Conservation (phyloP, 2,329 filamentous ascomycete species). For the Trichophyton equinum region DNA sequence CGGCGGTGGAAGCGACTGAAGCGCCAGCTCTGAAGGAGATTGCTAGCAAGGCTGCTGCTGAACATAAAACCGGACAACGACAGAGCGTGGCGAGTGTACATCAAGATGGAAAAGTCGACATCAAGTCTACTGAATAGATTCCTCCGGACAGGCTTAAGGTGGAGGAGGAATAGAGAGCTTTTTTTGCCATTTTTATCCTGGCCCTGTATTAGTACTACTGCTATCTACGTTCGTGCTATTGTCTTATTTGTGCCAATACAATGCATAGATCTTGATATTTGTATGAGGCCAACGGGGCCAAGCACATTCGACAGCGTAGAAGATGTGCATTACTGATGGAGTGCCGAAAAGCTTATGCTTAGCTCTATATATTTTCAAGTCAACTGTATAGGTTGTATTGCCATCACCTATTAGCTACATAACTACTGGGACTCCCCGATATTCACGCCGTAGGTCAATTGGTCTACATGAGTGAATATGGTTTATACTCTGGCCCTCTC, state of each 20-base stretch:
- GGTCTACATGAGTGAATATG: no score
- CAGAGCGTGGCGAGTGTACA: conserved; percentile 8
- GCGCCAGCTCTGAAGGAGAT: conserved; percentile 21
- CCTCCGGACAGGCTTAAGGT: background rate
- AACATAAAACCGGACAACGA: background rate
- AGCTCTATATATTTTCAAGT: no score
- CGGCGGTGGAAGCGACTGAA: conserved; percentile 39
- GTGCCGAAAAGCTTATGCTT: no score
- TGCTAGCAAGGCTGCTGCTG: conserved; percentile 7
- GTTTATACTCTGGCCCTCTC: background rate
- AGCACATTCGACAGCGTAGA: no score
- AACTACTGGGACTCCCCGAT: no score
- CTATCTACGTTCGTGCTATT: background rate
- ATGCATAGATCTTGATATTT: background rate
- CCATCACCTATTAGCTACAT: no score
- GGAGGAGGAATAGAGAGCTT: background rate
- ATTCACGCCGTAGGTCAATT: no score
- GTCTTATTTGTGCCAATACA: background rate
- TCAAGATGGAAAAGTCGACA: conserved; percentile 11
- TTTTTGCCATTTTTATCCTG: background rate
- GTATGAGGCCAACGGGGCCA: background rate
- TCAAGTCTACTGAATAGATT: conserved; percentile 1
- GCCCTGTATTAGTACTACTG: background rate
- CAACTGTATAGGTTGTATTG: no score
- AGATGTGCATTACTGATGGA: no score